Percentiles rank a stretch among this genome's conserved stretches.
Conservation (phyloP, 1,139 yeast species). For the Arxiozyma slooffiae region DNA sequence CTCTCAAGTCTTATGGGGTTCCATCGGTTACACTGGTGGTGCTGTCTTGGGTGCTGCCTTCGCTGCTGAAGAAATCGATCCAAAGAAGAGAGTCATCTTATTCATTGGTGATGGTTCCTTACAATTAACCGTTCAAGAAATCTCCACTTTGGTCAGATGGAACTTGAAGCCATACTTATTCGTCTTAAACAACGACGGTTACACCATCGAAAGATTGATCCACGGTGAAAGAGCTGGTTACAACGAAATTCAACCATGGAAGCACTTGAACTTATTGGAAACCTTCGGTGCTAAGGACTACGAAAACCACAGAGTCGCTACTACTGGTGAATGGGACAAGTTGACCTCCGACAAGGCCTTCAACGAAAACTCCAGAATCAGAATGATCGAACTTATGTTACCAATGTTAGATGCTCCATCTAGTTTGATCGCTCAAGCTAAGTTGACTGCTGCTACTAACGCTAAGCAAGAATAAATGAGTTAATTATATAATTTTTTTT, state of each 20-base stretch:
- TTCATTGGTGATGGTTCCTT: slow-evolving; percentile 88
- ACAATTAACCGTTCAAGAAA: slow-evolving; percentile 80
- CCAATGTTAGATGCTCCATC: slow-evolving; percentile 77
- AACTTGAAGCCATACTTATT: slow-evolving; percentile 71
- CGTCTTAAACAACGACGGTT: slow-evolving; percentile 78
- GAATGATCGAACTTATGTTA: slow-evolving; percentile 71
- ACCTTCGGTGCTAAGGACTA: slow-evolving; percentile 58
- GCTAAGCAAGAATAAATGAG: slow-evolving; percentile 26
- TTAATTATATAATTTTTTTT: background rate
- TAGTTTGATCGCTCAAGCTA: slow-evolving; percentile 64
- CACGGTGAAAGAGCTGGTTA: slow-evolving; percentile 71
- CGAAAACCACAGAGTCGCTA: slow-evolving; percentile 44
- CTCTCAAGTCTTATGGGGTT: slow-evolving; percentile 85
- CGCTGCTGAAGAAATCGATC: slow-evolving; percentile 70
- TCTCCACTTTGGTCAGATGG: slow-evolving; percentile 77
- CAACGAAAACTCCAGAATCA: slow-evolving; percentile 43
- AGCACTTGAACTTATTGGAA: slow-evolving; percentile 57
- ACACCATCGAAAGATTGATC: slow-evolving; percentile 80
- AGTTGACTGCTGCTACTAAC: slow-evolving; percentile 63
- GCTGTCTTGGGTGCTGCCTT: slow-evolving; percentile 76
- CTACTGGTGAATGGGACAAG: slow-evolving; percentile 57
- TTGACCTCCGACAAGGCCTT: slow-evolving; percentile 48
- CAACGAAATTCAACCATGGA: slow-evolving; percentile 79
- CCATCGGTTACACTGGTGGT: slow-evolving; percentile 82
- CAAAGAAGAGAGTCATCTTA: slow-evolving; percentile 60